phyloP scores from a whole-genome alignment of 106 monocot species.

The Ottelia alismoides region DNA sequence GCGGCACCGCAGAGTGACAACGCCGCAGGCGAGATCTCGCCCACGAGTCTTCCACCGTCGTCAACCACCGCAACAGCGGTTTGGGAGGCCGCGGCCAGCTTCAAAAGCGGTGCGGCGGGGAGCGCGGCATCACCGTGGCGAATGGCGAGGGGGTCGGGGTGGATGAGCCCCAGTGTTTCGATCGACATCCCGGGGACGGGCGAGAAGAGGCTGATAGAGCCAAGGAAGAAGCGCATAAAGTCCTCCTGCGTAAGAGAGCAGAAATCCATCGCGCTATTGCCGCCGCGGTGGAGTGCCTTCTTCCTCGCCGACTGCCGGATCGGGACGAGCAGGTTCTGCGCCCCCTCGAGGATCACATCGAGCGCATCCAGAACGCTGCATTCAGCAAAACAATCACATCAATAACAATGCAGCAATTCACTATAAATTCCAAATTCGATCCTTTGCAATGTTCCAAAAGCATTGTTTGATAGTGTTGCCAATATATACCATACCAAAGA shows the following conservation, averaged over 20 bases:
- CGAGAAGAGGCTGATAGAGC: constrained; percentile 52
- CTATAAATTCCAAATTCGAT: too few relatives aligned
- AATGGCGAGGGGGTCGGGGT: constrained; percentile 29
- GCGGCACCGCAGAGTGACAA: constrained; percentile 46
- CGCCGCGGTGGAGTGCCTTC: constrained; percentile 1
- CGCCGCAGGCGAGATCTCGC: constrained; percentile 48
- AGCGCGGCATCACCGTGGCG: constrained; percentile 30
- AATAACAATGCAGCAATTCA: too few relatives aligned
- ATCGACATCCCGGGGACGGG: constrained; percentile 29
- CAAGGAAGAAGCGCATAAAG: constrained; percentile 50
- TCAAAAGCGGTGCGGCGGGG: constrained; percentile 34
- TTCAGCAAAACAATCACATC: too few relatives aligned
- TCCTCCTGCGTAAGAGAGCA: constrained; percentile 66
- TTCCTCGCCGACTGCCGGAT: too few relatives aligned
- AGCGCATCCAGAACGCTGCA: too few relatives aligned
- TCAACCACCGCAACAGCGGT: constrained; percentile 51
- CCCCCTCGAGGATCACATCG: too few relatives aligned
- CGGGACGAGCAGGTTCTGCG: constrained; percentile 29
- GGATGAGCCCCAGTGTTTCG: constrained; percentile 27
- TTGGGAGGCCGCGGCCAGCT: constrained; percentile 23
- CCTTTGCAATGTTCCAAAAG: too few relatives aligned
- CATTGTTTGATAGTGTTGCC: too few relatives aligned
- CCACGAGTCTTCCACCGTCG: constrained; percentile 36
- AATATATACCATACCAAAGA: too few relatives aligned
- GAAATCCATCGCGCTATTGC: constrained; percentile 13